Evolutionary conservation across 768 basidiomycete genomes (phyloP), one percentile per base, ranked within the genome.

Genomic region (Tephrocybe sp.): DNA sequence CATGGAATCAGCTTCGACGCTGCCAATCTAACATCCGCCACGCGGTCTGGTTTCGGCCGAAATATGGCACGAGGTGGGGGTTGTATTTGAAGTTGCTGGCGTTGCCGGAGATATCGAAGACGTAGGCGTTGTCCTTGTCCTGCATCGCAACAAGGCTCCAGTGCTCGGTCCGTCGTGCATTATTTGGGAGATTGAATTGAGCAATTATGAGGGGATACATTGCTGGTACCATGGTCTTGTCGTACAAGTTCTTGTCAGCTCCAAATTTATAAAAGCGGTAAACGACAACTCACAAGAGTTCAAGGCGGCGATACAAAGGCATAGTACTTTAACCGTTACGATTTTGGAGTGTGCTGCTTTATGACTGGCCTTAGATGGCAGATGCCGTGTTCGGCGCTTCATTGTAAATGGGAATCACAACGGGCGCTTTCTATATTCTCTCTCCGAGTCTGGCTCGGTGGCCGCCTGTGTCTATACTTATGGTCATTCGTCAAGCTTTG

Each of bases 11-110:
- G 32, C 28, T 3, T 54, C 23, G n/a, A 66, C 50, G n/a, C 43
- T 49, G 15, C 61, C 65, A 14, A 65, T 56, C 14, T 57, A 41
- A 25, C 56, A 65, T 0, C 64, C 65, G 8, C 65, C 65, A 11
- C 61, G 58, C 17, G 7, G 40, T 43, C 17, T 50, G 39, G 10
- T 50, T 47, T 18, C 39, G n/a, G 18, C 30, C 17, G 25, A 62
- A 61, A 18, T 28, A 21, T 18, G 20, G 51, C n/a, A 39, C 48
- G 4, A 42, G 23, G 2, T 46, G 23, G 18, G 48, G 48, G 20
- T 47, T 48, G 34, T 61, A 65, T 30, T 50, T 32, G 32, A 58
- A 65, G 1, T 51, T 60, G 55, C 61, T 60, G 15, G 50, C 46
- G 42, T 61, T 62, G 15, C 65, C 65, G 10, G 50, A 43, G 42